phyloP scores from a whole-genome alignment of 2,329 filamentous ascomycete genomes.

The Aspergillus niger region DNA sequence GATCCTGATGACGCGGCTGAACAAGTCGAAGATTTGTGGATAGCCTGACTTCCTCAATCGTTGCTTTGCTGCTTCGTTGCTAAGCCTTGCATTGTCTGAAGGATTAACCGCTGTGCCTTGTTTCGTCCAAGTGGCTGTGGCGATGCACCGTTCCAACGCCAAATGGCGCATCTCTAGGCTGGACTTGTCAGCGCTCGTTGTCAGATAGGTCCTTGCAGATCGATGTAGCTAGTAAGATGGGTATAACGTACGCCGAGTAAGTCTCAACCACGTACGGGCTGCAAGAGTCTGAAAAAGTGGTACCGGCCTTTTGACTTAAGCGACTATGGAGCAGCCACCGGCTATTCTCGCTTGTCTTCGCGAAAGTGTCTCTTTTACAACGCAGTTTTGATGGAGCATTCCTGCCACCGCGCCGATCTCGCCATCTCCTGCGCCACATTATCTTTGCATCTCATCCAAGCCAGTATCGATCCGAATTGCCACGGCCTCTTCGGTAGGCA shows the following conservation, averaged over 20 bases:
- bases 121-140: background rate
- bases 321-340: background rate
- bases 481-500: background rate
- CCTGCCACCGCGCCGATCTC: background rate
- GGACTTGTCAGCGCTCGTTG: background rate
- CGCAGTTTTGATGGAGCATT: background rate
- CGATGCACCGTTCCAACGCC: background rate
- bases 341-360: background rate
- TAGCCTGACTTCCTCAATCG: background rate
- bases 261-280: background rate
- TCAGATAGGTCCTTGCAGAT: background rate
- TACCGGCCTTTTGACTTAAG: background rate
- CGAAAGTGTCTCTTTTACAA: background rate
- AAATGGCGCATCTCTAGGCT: background rate
- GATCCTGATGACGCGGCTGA: constrained; percentile 5
- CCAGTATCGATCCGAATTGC: background rate
- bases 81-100: background rate
- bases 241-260: background rate
- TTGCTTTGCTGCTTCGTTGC: background rate
- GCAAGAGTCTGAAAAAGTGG: background rate
- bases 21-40: background rate
- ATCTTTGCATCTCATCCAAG: background rate
- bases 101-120: background rate
- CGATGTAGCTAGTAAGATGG: background rate
- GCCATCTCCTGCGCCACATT: background rate